Evolutionary conservation across 768 basidiomycete genomes (phyloP), one percentile per base, ranked within the genome.

Genomic region (Russula sp.): DNA sequence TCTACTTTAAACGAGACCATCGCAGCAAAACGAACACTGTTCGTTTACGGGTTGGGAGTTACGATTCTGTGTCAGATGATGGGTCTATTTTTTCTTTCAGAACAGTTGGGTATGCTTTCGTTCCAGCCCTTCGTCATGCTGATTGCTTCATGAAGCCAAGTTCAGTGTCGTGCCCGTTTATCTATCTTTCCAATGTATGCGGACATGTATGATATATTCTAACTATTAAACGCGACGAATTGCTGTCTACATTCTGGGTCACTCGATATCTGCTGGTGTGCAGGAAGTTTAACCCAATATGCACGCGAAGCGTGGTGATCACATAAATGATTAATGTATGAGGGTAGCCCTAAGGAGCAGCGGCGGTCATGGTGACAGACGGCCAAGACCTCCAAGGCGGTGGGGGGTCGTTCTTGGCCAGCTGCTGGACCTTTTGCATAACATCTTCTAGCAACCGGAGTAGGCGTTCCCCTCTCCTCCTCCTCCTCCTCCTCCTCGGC

Each of bases 191-290:
- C 14, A n/a, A 55, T 60, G n/a, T 49, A 36, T 34, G 28, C 6
- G 50, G 40, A 36, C 20, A 34, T 65, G 64, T 65, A 61, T 61
- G 26, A 40, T 55, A 56, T n/a, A 32, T 22, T 8, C 20, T 60
- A n/a, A 32, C 30, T 59, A 40, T 46, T 44, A 34, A 10, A 51
- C 42, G 44, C 42, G 53, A 49, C 22, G 49, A 55, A 52, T 38
- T n/a, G 44, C 1, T 55, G 2, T 32, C 30, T 46, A 48, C 56
- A 49, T 28, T 49, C 6, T 24, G 30, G 30, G 46, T 36, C 36
- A 28, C 26, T 36, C 38, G 22, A 16, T 18, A 52, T 30, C n/a
- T 20, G 3, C 36, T n/a, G 1, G 53, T 13, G 7, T 49, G 46
- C 2, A 36, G 55, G 50, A 54, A 34, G 26, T 42, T 14, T 28